Evolutionary conservation across 257 asterid species (phyloP), one percentile per base, ranked within the genome.

Genomic region (Verbascum thapsus): DNA sequence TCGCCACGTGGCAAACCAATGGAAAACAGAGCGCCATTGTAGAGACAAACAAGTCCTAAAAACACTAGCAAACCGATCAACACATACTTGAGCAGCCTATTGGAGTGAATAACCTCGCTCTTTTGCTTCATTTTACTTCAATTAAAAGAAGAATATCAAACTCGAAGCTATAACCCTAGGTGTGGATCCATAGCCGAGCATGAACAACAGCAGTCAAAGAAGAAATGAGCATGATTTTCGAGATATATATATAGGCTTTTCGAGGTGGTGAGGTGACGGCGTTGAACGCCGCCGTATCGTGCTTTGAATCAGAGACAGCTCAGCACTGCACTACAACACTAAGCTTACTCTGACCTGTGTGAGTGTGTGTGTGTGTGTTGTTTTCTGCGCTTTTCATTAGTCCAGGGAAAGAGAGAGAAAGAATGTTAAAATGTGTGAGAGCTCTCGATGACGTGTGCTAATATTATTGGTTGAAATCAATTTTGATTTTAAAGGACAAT

Each of bases 11-110:
- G 88, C 71, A 88, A 73, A 8, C 79, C 81, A 13, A 83, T 72
- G 72, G 85, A 88, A 35, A 83, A 79, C 50, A 72, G 53, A 0
- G 79, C 73, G 53, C 81, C 91, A 44, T 67, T 78, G 67, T 84
- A 85, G 56, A 91, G 69, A 68, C 95, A 88, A 58, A 83, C 67
- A 72, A 91, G 54, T 62, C 88, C 96, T 52, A 91, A 64, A 38
- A 83, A 77, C 76, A 76, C 69, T 1, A 86, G 44, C 56, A 85
- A 38, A 23, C 85, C 87, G 20, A 81, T 47, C 34, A 84, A 50
- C 19, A 64, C 72, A 57, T 68, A 86, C 87, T 81, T 88, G 12
- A 80, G 37, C 74, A 78, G 63, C 81, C 73, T 80, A 34, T 53
- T 56, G 62, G 76, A 60, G 11, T 67, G 75, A 50, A 69, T 19